A percentile compares a stretch with the other conserved stretches of the same genome.
Evolutionary conservation across 2,329 filamentous ascomycete species (phyloP).

Genomic region (Rhynchosporium agropyri): DNA sequence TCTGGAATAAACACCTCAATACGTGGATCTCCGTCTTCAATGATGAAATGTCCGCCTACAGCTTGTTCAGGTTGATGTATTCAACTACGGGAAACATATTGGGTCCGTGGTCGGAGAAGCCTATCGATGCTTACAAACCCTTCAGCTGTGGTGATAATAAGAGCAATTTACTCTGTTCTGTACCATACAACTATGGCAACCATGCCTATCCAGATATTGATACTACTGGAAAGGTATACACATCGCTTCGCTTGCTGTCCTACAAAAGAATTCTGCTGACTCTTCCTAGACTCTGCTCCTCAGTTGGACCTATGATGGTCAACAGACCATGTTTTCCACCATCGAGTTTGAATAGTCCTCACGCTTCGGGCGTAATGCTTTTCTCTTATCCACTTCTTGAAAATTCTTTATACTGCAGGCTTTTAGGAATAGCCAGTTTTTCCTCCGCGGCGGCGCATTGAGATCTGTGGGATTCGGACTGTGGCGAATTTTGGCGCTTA

Average conservation of each 20-base stretch:
- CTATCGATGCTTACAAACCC: constrained; percentile 7
- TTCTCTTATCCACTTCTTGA: background rate
- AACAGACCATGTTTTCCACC: constrained; percentile 14
- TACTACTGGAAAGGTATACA: constrained; percentile 13
- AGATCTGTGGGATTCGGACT: no score
- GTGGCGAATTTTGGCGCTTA: no score
- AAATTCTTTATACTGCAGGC: background rate
- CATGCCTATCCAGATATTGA: constrained; percentile 16
- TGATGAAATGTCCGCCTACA: constrained; percentile 5
- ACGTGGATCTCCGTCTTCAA: constrained; percentile 16
- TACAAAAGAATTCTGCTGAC: background rate
- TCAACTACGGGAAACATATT: constrained; percentile 6
- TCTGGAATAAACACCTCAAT: constrained; percentile 4
- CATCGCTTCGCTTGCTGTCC: background rate
- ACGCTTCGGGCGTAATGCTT: background rate
- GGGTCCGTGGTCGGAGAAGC: constrained; percentile 11
- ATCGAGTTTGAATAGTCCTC: constrained; percentile 9
- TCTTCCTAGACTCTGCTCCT: constrained; percentile 9
- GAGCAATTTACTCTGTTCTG: background rate
- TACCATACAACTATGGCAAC: constrained; percentile 13
- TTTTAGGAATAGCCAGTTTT: no score
- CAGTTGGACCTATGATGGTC: constrained; percentile 10
- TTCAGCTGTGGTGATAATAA: constrained; percentile 11
- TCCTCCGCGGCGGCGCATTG: background rate
- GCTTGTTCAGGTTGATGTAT: constrained; percentile 13